Conservation (phyloP, 768 basidiomycete species). For the Dendrothele bispora region DNA sequence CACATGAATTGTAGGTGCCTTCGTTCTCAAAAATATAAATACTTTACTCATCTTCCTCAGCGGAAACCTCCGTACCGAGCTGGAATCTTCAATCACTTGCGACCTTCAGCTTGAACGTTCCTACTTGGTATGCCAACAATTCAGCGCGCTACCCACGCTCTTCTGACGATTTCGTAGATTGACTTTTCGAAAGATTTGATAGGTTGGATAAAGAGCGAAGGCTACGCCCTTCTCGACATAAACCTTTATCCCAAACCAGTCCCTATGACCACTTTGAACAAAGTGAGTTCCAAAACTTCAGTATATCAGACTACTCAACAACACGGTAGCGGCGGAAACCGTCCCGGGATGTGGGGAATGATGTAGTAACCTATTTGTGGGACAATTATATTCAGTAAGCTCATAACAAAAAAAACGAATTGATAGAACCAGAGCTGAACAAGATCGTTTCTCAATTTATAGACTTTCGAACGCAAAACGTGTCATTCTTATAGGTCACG, state of each 20-base stretch:
- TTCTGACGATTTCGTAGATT: slow-evolving; percentile 46
- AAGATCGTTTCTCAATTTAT: slow-evolving; percentile 5
- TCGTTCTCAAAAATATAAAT: neutral
- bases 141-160: neutral
- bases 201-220: slow-evolving; percentile 66
- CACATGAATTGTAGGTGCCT: slow-evolving; percentile 87
- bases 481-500: slow-evolving; percentile 85
- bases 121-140: slow-evolving; percentile 61
- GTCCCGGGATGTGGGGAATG: slow-evolving; percentile 45
- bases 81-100: slow-evolving; percentile 70
- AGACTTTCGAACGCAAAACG: slow-evolving; percentile 74
- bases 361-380: slow-evolving; percentile 86
- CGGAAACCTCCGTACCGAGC: slow-evolving; percentile 84
- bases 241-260: slow-evolving; percentile 75
- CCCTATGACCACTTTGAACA: slow-evolving; percentile 16
- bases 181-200: slow-evolving; percentile 83
- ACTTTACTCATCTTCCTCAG: slow-evolving; percentile 36
- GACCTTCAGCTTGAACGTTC: slow-evolving; percentile 80
- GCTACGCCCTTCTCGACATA: slow-evolving; percentile 80
- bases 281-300: slow-evolving; percentile 29
- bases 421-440: too few species aligned
- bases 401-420: neutral
- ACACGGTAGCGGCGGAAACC: slow-evolving; percentile 24
- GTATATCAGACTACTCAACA: neutral
- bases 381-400: slow-evolving; percentile 92